phyloP scores from a whole-genome alignment of 495 filamentous ascomycete species.

The Eremomyces bilateralis region DNA sequence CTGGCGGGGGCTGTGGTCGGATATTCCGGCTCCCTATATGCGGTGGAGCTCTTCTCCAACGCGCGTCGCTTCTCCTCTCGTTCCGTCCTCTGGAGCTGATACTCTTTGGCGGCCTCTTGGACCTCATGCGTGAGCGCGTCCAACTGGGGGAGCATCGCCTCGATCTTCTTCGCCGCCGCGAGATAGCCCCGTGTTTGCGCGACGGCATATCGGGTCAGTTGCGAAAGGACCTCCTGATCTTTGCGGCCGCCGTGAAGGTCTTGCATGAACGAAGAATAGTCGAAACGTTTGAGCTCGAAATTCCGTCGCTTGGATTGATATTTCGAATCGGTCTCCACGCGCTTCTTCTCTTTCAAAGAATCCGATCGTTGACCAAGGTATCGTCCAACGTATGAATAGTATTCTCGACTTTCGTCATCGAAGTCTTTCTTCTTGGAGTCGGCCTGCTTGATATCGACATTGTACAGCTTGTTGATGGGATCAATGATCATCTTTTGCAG shows the following conservation, averaged over 20 bases:
- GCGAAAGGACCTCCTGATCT: constrained; percentile 90
- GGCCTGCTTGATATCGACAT: constrained; percentile 91
- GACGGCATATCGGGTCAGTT: constrained; percentile 86
- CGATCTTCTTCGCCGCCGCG: constrained; percentile 63
- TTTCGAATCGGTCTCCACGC: constrained; percentile 80
- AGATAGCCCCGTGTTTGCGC: constrained; percentile 71
- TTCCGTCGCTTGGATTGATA: constrained; percentile 86
- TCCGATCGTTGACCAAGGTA: constrained; percentile 93
- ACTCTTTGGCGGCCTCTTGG: constrained; percentile 80
- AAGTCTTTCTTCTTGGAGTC: constrained; percentile 95
- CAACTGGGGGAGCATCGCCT: constrained; percentile 70
- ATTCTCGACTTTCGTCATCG: constrained; percentile 94
- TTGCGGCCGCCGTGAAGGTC: constrained; percentile 93
- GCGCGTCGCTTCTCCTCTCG: constrained; percentile 78
- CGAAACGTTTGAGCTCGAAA: constrained; percentile 92
- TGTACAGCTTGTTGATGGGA: constrained; percentile 76
- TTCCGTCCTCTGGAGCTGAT: constrained; percentile 78
- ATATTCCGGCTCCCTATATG: constrained; percentile 55
- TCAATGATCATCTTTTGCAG: constrained; percentile 88
- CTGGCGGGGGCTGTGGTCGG: constrained; percentile 8
- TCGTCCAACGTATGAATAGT: constrained; percentile 81
- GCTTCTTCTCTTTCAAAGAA: constrained; percentile 91
- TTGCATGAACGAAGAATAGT: constrained; percentile 98
- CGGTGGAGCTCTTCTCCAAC: constrained; percentile 71
- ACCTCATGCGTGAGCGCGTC: constrained; percentile 85